Evolutionary conservation across 2,329 filamentous ascomycete genomes (phyloP).

Genomic region (Ceratocystis ficicola): DNA sequence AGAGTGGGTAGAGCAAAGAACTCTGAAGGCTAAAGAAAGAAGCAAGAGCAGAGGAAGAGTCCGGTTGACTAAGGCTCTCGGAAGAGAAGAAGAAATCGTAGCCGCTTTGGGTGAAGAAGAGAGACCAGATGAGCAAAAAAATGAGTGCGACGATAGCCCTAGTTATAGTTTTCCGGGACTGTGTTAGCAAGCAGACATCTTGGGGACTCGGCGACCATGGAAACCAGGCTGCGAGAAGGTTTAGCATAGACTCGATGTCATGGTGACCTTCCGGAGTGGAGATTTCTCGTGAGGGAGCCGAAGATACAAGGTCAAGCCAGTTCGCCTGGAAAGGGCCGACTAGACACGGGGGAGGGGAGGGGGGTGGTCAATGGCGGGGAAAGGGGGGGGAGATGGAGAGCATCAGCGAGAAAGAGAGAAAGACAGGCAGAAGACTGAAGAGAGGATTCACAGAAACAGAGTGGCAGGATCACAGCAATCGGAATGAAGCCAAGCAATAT

Average conservation of each 20-base stretch:
- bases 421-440: background rate
- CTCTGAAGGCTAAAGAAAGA: slow-evolving; percentile 1
- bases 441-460: background rate
- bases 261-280: background rate
- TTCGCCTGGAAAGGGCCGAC: slow-evolving; percentile 19
- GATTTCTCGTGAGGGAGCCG: background rate
- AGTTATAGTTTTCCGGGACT: slow-evolving; percentile 20
- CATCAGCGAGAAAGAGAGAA: background rate
- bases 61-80: slow-evolving; percentile 17
- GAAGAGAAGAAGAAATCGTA: slow-evolving; percentile 17
- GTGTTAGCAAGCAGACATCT: slow-evolving; percentile 9
- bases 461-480: too few relatives aligned
- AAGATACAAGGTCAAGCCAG: slow-evolving; percentile 14
- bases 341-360: slow-evolving; percentile 12
- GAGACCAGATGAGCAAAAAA: slow-evolving; percentile 15
- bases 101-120: slow-evolving; percentile 17
- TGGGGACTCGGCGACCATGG: background rate
- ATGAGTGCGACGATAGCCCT: slow-evolving; percentile 17
- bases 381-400: background rate
- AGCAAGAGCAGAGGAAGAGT: background rate
- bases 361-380: background rate
- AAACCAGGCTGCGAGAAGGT: background rate
- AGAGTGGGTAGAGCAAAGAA: slow-evolving; percentile 11
- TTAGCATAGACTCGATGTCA: background rate
- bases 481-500: too few relatives aligned